Percentiles rank a stretch among this genome's conserved stretches.
Evolutionary conservation across 176 grass and related monocot genomes (phyloP).

Genomic region (Areca catechu): DNA sequence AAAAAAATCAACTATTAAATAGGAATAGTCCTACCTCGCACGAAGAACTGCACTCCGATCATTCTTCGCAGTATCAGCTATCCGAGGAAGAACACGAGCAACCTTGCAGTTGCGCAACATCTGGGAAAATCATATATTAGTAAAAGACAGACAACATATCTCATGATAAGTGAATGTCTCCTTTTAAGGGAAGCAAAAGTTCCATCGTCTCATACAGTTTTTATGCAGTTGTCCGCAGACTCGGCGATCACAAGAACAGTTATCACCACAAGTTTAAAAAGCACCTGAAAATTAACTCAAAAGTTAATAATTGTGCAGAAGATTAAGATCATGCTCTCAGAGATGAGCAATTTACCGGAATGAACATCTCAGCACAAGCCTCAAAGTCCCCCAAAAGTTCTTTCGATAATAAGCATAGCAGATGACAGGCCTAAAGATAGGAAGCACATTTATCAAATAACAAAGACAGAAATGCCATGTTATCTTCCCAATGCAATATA

Average conservation of each 20-base stretch:
- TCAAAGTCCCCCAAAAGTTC: slow-evolving; percentile 96
- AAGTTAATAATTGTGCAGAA: slow-evolving; percentile 16
- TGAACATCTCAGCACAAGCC: slow-evolving; percentile 66
- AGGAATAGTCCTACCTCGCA: slow-evolving; percentile 49
- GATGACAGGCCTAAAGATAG: slow-evolving; percentile 61
- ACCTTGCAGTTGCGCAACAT: slow-evolving; percentile 90
- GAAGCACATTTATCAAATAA: not conserved
- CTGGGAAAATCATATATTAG: slow-evolving; percentile 26
- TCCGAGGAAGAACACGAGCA: slow-evolving; percentile 63
- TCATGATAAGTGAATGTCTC: no score
- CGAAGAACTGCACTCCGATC: slow-evolving; percentile 80
- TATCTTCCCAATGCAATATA: no score
- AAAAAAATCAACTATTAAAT: slow-evolving; percentile 1
- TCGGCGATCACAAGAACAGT: slow-evolving; percentile 95
- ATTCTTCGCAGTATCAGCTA: slow-evolving; percentile 76
- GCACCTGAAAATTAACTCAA: slow-evolving; percentile 41
- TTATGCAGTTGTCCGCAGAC: slow-evolving; percentile 91
- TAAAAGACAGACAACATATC: slow-evolving; percentile 3
- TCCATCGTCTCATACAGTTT: slow-evolving; percentile 59
- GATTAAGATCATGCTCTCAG: not conserved
- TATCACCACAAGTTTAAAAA: slow-evolving; percentile 99
- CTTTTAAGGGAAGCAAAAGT: no score
- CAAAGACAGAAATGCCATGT: no score
- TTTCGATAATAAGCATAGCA: slow-evolving; percentile 84
- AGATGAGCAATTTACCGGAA: slow-evolving; percentile 44